Conservation (phyloP, 2,329 filamentous ascomycete genomes). For the Cordyceps farinosa region DNA sequence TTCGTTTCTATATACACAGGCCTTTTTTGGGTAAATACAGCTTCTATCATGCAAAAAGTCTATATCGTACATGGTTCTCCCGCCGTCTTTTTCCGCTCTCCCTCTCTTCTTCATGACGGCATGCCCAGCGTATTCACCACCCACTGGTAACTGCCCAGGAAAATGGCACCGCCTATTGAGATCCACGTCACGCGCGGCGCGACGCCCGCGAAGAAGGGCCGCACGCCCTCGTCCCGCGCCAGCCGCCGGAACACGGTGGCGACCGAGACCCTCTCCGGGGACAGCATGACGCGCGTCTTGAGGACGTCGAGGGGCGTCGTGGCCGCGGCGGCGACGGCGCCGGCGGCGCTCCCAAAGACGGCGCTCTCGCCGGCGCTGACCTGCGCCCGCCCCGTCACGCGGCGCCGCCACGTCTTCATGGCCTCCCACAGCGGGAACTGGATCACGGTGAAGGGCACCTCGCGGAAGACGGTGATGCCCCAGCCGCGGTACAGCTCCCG, state of each 20-base stretch:
- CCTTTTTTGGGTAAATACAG: not conserved
- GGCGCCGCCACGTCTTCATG: slow-evolving; percentile 69
- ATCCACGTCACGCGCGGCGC: slow-evolving; percentile 92
- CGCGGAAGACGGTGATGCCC: slow-evolving; percentile 86
- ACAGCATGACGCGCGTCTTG: slow-evolving; percentile 95
- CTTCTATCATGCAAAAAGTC: not conserved
- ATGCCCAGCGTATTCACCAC: slow-evolving; percentile 66
- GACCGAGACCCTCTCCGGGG: slow-evolving; percentile 61
- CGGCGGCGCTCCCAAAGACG: slow-evolving; percentile 77
- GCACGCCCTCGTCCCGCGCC: slow-evolving; percentile 57
- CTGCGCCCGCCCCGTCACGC: slow-evolving; percentile 32
- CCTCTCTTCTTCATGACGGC: not conserved
- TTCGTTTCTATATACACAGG: not conserved
- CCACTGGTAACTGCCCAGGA: slow-evolving; percentile 91
- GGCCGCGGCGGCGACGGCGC: slow-evolving; percentile 78
- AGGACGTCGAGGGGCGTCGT: slow-evolving; percentile 95
- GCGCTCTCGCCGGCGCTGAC: slow-evolving; percentile 76
- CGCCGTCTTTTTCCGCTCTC: not conserved
- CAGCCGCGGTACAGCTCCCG: slow-evolving; percentile 88
- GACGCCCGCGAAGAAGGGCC: slow-evolving; percentile 70
- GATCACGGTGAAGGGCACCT: slow-evolving; percentile 95
- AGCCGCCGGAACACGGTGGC: slow-evolving; percentile 61
- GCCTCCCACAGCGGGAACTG: slow-evolving; percentile 97
- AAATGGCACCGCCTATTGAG: slow-evolving; percentile 88
- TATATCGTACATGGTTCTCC: slow-evolving; percentile 19